Evolutionary conservation across 2,329 filamentous ascomycete genomes (phyloP), one percentile per base, ranked within the genome.

Genomic region (Myotisia sp.): DNA sequence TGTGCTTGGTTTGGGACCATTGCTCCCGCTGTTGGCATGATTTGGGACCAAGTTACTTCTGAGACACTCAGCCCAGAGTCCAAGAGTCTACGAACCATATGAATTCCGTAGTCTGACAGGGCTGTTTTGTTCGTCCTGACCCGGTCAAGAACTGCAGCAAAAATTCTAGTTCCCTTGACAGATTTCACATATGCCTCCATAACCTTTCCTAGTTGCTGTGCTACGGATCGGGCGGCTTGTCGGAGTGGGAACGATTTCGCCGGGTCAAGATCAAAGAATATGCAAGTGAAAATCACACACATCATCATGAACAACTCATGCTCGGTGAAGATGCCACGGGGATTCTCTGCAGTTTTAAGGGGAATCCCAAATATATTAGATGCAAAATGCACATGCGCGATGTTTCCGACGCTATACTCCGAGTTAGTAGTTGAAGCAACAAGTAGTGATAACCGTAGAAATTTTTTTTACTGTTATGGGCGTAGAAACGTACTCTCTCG

Each of bases 41-140:
- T 67, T 49, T 82, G 75, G 16, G 68, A 68, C 71, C 74, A 82
- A 0, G 78, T 73, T 40, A 85, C 73, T 33, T 85, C 76, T 16
- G 74, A 65, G 2, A 66, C 59, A 34, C 63, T 70, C 38, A 81
- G 52, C 0, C 79, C 78, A 7, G 63, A 62, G 45, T 79, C 77
- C 16, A 75, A 57, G 26, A 86, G 57, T 0, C 67, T 67, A 48
- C 76, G 74, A 44, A 82, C 66, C 52, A 82, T 64, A 27, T 74
- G 65, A 12, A 66, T 64, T 2, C 81, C 81, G 39, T 79, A 81
- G 3, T 69, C 63, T 1, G 67, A 64, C 29, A 87, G 56, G 0
- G 63, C 59, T 22, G 71, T 71, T 16, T 66, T 59, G 46, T 71
- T 70, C 18, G 65, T 57, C 18, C 61, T 51, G 44, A 63, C 60